phyloP scores from a whole-genome alignment of 768 basidiomycete species.

The Rhodotorula babjevae region DNA sequence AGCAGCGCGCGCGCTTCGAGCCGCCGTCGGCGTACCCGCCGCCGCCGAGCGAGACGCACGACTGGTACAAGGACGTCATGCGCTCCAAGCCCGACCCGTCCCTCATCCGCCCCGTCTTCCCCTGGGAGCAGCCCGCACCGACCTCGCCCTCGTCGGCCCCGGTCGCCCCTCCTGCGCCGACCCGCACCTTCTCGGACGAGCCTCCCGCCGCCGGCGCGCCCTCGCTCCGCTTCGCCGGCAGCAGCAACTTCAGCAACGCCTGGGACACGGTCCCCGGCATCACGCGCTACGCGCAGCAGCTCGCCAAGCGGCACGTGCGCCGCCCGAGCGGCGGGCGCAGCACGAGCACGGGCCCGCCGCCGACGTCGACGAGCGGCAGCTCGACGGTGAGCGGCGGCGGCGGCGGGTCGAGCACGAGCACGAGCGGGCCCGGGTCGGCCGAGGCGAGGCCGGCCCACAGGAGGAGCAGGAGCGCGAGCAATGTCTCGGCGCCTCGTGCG shows the following conservation, averaged over 20 bases:
- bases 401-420: background rate
- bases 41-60: slow-evolving; percentile 66
- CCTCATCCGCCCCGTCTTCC: slow-evolving; percentile 76
- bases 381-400: no score
- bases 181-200: slow-evolving; percentile 19
- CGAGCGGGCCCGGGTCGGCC: background rate
- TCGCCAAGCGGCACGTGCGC: slow-evolving; percentile 41
- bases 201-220: background rate
- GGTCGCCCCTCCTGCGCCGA: background rate
- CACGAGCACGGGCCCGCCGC: background rate
- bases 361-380: background rate
- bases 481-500: background rate
- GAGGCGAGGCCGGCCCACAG: background rate
- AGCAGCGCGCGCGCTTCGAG: slow-evolving; percentile 54
- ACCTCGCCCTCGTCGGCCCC: background rate
- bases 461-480: background rate
- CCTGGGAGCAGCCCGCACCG: slow-evolving; percentile 73
- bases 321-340: background rate
- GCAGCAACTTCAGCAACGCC: slow-evolving; percentile 61
- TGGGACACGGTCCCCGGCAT: slow-evolving; percentile 82
- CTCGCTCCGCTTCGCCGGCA: slow-evolving; percentile 1
- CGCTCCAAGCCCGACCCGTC: slow-evolving; percentile 61
- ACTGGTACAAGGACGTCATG: slow-evolving; percentile 51
- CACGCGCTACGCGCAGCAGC: slow-evolving; percentile 59
- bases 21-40: slow-evolving; percentile 60